These are phyloP conservation scores for Neofusicoccum ribis DNA, from an alignment of 2,329 filamentous ascomycete genomes.

Conservation along the genomic window DNA sequence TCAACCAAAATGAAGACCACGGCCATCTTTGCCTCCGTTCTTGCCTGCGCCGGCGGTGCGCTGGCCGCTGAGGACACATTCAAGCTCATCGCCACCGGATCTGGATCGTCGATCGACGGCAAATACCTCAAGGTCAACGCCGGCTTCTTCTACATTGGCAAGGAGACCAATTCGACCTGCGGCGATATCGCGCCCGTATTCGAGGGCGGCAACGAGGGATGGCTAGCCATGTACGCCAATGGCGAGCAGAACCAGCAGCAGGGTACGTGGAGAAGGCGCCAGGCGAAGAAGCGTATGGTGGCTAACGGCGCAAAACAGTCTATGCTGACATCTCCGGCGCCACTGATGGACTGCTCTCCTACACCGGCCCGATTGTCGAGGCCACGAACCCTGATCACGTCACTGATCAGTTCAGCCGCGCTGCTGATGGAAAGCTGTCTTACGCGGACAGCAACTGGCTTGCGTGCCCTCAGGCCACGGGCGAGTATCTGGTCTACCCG, in stretches of 20 bases:
- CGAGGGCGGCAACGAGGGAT: not conserved
- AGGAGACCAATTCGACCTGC: slow-evolving; percentile 1
- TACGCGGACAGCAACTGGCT: no score
- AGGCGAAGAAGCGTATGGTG: no score
- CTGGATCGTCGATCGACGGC: not conserved
- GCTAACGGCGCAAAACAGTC: not conserved
- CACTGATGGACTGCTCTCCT: not conserved
- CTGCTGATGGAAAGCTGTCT: no score
- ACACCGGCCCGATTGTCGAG: not conserved
- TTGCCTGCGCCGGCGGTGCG: not conserved
- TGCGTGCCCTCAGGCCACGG: no score
- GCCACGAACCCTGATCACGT: not conserved
- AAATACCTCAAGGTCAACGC: not conserved
- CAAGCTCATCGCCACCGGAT: not conserved
- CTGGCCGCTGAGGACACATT: not conserved
- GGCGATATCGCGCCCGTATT: not conserved
- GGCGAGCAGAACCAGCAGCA: slow-evolving; percentile 8
- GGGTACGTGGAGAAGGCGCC: not conserved
- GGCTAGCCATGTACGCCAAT: not conserved
- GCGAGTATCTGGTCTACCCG: no score
- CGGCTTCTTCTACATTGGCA: slow-evolving; percentile 8
- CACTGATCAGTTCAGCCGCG: slow-evolving; percentile 1
- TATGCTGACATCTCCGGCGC: slow-evolving; percentile 8
- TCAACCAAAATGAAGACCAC: slow-evolving; percentile 8
- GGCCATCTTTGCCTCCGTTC: not conserved